Percentiles rank a stretch among this genome's conserved stretches.
phyloP scores from a whole-genome alignment of 306 rosid genomes.

The Pterocarpus santalinus region DNA sequence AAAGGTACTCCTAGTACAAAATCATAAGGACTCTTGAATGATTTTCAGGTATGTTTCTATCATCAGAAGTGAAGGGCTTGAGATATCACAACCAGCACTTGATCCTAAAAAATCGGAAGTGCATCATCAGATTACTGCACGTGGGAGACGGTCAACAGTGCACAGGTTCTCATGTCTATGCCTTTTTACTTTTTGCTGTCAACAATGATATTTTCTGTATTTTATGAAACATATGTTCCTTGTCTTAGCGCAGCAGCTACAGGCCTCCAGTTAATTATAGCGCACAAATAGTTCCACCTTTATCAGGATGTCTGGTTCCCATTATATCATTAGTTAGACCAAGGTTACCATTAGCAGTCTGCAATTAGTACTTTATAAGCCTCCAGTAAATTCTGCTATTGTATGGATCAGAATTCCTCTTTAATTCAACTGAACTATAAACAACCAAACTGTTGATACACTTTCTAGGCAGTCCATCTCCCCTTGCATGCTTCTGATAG shows the following conservation, averaged over 20 bases:
- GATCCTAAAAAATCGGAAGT: slow-evolving; percentile 76
- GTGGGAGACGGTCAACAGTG: slow-evolving; percentile 69
- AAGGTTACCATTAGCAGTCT: not conserved
- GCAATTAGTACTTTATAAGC: not conserved
- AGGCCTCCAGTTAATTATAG: not conserved
- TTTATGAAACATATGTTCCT: not conserved
- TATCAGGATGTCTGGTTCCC: not conserved
- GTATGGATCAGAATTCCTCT: not conserved
- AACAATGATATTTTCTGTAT: slow-evolving; percentile 5
- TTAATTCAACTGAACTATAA: not conserved
- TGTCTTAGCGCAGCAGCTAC: not conserved
- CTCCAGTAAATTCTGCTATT: not conserved
- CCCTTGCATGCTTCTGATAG: not conserved
- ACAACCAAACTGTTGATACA: not conserved
- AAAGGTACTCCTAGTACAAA: not conserved
- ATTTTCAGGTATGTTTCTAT: slow-evolving; percentile 74
- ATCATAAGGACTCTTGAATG: slow-evolving; percentile 20
- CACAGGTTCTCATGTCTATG: slow-evolving; percentile 69
- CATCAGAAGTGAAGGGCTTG: slow-evolving; percentile 72
- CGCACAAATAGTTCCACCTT: not conserved
- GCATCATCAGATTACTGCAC: slow-evolving; percentile 91
- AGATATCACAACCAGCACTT: slow-evolving; percentile 94
- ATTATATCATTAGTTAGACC: slow-evolving; percentile 9
- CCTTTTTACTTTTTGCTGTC: slow-evolving; percentile 10
- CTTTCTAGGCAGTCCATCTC: not conserved